Conservation (phyloP, 805 yeast species). For the Torulaspora franciscae region DNA sequence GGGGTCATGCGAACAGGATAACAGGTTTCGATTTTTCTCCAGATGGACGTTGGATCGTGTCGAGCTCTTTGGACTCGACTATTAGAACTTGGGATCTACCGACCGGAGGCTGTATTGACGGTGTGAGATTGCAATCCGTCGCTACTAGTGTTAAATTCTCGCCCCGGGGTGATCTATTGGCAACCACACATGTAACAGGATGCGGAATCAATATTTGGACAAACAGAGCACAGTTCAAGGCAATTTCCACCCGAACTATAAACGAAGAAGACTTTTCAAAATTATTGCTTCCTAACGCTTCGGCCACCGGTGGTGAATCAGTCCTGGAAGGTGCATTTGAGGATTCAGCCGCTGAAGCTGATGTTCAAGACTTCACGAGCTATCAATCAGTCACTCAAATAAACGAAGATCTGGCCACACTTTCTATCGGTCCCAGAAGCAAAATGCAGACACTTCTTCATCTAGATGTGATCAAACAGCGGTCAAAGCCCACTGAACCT, state of each 20-base stretch:
- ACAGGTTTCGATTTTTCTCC: constrained; percentile 88
- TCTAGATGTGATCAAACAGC: constrained; percentile 73
- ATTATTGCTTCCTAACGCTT: constrained; percentile 63
- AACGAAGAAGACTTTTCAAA: constrained; percentile 67
- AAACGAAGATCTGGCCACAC: constrained; percentile 56
- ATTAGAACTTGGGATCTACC: constrained; percentile 97
- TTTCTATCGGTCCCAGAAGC: constrained; percentile 70
- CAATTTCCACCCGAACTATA: constrained; percentile 68
- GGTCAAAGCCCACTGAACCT: constrained; percentile 87
- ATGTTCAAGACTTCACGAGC: constrained; percentile 29
- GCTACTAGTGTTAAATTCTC: constrained; percentile 78
- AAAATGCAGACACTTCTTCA: constrained; percentile 76
- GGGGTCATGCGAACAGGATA: constrained; percentile 86
- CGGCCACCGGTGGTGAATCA: constrained; percentile 72
- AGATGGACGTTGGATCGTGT: constrained; percentile 91
- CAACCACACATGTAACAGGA: constrained; percentile 87
- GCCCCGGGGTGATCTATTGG: constrained; percentile 83
- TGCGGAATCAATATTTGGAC: constrained; percentile 93
- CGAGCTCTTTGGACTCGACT: constrained; percentile 78
- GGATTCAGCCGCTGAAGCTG: constrained; percentile 35
- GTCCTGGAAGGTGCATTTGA: constrained; percentile 76
- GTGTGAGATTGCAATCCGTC: constrained; percentile 70
- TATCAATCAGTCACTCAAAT: constrained; percentile 62
- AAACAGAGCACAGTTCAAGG: constrained; percentile 75
- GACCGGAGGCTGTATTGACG: constrained; percentile 95